Percentiles rank a stretch among this genome's conserved stretches.
These are phyloP conservation scores for Saccharomycopsis schoenii DNA, from an alignment of 805 yeast genomes.

Conservation along the genomic window DNA sequence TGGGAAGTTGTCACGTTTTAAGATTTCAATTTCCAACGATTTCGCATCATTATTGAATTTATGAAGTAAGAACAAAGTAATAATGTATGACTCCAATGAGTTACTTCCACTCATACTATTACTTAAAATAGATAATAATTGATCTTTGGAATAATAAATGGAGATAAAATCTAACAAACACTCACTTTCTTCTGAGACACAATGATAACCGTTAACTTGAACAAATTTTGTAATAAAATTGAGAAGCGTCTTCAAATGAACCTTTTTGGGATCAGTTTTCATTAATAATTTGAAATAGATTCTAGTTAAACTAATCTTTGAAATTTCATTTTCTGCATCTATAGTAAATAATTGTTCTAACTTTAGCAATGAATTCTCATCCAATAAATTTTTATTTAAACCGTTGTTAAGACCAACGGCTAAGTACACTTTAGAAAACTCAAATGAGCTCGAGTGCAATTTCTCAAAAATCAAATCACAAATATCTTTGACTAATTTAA, in stretches of 20 bases:
- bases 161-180: constrained; percentile 30
- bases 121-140: constrained; percentile 1
- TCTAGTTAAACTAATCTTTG: constrained; percentile 41
- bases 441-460: constrained; percentile 36
- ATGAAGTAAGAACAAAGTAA: not conserved
- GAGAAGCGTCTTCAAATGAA: constrained; percentile 25
- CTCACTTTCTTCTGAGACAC: constrained; percentile 30
- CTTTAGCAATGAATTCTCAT: constrained; percentile 22
- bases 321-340: constrained; percentile 42
- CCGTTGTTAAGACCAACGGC: constrained; percentile 50
- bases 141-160: constrained; percentile 24
- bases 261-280: constrained; percentile 26
- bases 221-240: constrained; percentile 32
- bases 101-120: not conserved
- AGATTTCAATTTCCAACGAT: not conserved
- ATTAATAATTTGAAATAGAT: constrained; percentile 38
- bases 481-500: constrained; percentile 8
- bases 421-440: constrained; percentile 56
- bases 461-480: constrained; percentile 32
- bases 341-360: constrained; percentile 30
- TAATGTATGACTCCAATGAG: not conserved
- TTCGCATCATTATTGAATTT: not conserved
- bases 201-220: constrained; percentile 26
- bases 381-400: constrained; percentile 21
- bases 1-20: constrained; percentile 5